phyloP scores from a whole-genome alignment of 208 protist genomes.

The Acanthamoeba culbertsoni region DNA sequence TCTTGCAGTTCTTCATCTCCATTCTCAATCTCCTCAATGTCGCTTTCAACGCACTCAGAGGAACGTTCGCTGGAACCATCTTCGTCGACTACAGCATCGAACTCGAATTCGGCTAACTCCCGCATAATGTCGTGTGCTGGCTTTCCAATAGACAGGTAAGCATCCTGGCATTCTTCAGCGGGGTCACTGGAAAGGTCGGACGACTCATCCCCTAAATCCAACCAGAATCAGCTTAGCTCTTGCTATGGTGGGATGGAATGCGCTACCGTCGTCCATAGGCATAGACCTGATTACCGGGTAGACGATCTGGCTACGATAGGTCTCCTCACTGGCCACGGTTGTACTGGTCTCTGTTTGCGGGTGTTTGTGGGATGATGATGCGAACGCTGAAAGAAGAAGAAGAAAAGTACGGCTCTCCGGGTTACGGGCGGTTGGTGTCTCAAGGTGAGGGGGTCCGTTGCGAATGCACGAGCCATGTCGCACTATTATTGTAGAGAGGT shows the following conservation, averaged over 20 bases:
- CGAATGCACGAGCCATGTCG: background rate
- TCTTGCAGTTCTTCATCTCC: background rate
- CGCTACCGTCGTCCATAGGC: background rate
- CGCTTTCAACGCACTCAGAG: background rate
- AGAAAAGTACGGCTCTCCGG: background rate
- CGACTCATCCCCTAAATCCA: no score
- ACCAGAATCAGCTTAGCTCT: background rate
- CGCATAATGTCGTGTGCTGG: background rate
- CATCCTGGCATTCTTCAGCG: background rate
- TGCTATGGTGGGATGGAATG: background rate
- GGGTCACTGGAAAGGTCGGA: no score
- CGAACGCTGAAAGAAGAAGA: background rate
- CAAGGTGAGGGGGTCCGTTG: background rate
- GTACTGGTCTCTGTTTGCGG: background rate
- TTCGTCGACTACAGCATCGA: background rate
- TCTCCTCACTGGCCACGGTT: background rate
- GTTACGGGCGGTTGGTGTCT: background rate
- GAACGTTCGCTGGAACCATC: background rate
- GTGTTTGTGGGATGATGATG: background rate
- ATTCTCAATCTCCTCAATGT: background rate
- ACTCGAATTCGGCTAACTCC: no score
- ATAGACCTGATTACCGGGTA: background rate
- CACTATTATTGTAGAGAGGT: background rate
- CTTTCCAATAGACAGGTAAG: background rate
- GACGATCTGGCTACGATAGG: background rate